phyloP scores from a whole-genome alignment of 495 filamentous ascomycete species.

The Emericellopsis terricola region DNA sequence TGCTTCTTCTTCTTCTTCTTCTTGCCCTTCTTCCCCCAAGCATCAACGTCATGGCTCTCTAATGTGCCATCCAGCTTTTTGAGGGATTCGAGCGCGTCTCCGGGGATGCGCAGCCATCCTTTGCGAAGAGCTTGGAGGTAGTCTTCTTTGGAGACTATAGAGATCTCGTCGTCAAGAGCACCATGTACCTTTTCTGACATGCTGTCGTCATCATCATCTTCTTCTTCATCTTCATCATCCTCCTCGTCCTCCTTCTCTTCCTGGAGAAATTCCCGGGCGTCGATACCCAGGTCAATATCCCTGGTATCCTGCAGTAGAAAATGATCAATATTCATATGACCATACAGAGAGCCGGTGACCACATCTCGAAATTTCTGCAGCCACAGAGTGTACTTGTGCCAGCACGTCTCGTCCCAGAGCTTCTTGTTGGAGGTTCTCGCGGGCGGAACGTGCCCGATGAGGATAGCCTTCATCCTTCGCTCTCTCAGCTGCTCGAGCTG shows the following conservation, averaged over 20 bases:
- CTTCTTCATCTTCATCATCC: too few relatives aligned
- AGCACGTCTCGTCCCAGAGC: constrained; percentile 83
- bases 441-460: constrained; percentile 88
- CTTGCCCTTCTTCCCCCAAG: constrained; percentile 17
- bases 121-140: constrained; percentile 69
- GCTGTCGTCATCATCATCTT: too few relatives aligned
- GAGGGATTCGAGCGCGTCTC: constrained; percentile 22
- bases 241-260: constrained; percentile 26
- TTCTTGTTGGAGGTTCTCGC: constrained; percentile 67
- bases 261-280: constrained; percentile 15
- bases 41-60: constrained; percentile 15
- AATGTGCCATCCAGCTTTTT: too few relatives aligned
- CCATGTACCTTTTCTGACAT: too few relatives aligned
- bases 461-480: constrained; percentile 82
- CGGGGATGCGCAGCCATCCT: constrained; percentile 58
- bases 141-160: constrained; percentile 42
- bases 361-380: constrained; percentile 80
- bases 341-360: constrained; percentile 58
- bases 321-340: constrained; percentile 98
- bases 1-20: constrained; percentile 30
- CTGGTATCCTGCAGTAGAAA: constrained; percentile 83
- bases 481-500: constrained; percentile 70
- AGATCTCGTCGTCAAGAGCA: constrained; percentile 30
- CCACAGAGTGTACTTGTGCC: constrained; percentile 96
- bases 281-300: constrained; percentile 41